phyloP scores from a whole-genome alignment of 2,329 filamentous ascomycete genomes.

The Apiospora arundinis region DNA sequence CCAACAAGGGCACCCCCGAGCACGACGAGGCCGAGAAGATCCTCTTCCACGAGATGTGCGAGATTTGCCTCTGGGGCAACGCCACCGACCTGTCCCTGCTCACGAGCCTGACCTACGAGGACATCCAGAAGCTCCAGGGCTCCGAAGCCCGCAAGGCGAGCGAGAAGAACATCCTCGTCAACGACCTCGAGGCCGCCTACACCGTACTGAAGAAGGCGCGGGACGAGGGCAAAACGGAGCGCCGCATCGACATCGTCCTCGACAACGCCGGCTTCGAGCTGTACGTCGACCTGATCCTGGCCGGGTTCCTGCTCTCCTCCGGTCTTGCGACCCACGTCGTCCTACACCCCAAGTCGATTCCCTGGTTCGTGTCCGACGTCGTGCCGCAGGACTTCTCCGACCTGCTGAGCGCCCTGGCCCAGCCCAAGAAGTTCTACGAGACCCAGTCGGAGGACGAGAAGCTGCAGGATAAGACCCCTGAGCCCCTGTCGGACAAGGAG shows the following conservation, averaged over 20 bases:
- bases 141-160: conserved; percentile 83
- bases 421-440: conserved; percentile 80
- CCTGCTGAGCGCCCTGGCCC: conserved; percentile 80
- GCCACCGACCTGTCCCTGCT: conserved; percentile 92
- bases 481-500: conserved; percentile 71
- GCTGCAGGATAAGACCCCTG: conserved; percentile 61
- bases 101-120: conserved; percentile 89
- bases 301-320: conserved; percentile 84
- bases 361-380: conserved; percentile 98
- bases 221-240: conserved; percentile 66
- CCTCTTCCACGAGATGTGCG: conserved; percentile 90
- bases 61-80: conserved; percentile 97
- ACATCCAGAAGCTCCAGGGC: conserved; percentile 96
- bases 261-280: conserved; percentile 98
- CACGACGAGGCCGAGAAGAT: conserved; percentile 73
- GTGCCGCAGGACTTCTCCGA: conserved; percentile 83
- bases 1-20: conserved; percentile 51
- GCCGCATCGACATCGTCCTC: conserved; percentile 90
- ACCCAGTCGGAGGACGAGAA: conserved; percentile 72
- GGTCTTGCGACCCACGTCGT: conserved; percentile 87
- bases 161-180: conserved; percentile 90
- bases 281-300: conserved; percentile 91
- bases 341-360: conserved; percentile 91
- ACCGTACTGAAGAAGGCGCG: conserved; percentile 69
- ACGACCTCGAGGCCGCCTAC: conserved; percentile 80